A percentile compares a stretch with the other conserved stretches of the same genome.
These are phyloP conservation scores for Apophysomyces variabilis DNA, from an alignment of 371 early-diverging fungal genomes.

Conservation along the genomic window DNA sequence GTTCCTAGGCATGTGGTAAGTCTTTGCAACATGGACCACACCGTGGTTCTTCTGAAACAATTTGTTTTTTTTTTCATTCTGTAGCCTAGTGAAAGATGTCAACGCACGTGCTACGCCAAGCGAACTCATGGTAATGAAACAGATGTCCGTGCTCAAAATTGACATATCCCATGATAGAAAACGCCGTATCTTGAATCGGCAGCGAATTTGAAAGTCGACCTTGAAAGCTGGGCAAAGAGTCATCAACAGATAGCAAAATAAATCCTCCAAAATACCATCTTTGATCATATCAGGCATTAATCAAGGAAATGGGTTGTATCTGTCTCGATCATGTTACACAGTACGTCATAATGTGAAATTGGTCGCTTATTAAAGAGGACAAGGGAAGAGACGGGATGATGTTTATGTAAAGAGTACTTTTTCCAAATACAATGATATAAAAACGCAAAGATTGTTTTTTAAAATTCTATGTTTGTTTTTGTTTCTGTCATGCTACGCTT, in stretches of 20 bases:
- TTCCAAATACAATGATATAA: background rate
- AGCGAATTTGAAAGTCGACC: slow-evolving; percentile 7
- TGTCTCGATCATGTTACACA: no score
- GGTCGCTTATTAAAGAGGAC: no score
- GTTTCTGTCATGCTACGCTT: no score
- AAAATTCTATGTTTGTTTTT: no score
- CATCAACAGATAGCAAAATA: slow-evolving; percentile 1
- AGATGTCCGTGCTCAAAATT: background rate
- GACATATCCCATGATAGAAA: background rate
- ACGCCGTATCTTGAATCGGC: slow-evolving; percentile 13
- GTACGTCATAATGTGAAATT: no score
- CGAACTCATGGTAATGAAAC: slow-evolving; percentile 1
- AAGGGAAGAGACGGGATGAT: no score
- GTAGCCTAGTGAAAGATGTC: slow-evolving; percentile 12
- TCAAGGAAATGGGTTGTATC: no score
- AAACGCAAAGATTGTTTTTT: background rate
- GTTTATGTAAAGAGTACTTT: no score
- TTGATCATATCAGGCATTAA: background rate
- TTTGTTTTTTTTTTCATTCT: no score
- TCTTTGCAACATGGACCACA: background rate
- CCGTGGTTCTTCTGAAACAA: background rate
- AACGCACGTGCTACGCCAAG: slow-evolving; percentile 10
- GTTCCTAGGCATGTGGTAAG: background rate
- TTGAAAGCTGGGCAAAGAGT: slow-evolving; percentile 15
- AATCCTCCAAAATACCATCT: background rate